These are phyloP conservation scores for Urochloa ruziziensis DNA, from an alignment of 176 grass and related monocot species.

Conservation along the genomic window DNA sequence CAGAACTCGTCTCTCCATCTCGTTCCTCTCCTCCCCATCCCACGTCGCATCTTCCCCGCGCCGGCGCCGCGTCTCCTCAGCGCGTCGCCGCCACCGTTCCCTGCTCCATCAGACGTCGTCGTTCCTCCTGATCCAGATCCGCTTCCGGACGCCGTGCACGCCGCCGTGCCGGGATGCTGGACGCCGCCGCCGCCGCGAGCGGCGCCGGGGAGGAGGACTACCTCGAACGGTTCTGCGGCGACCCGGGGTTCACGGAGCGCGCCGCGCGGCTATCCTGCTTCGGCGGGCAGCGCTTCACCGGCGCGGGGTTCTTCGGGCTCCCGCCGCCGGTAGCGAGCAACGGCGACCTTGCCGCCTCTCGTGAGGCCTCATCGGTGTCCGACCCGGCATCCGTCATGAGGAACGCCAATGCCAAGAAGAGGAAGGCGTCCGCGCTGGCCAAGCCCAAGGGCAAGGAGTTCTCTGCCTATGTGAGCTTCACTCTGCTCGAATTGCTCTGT, in stretches of 20 bases:
- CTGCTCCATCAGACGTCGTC: too few relatives aligned
- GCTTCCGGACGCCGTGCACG: too few relatives aligned
- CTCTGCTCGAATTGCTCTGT: background rate
- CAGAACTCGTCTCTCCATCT: too few relatives aligned
- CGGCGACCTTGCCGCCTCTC: slow-evolving; percentile 36
- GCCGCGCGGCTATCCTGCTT: slow-evolving; percentile 71
- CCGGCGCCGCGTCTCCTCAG: too few relatives aligned
- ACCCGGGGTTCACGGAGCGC: slow-evolving; percentile 66
- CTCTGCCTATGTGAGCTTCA: slow-evolving; percentile 34
- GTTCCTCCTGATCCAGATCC: too few relatives aligned
- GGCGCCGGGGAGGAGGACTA: slow-evolving; percentile 35
- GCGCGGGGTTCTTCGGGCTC: slow-evolving; percentile 32
- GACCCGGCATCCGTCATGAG: slow-evolving; percentile 51
- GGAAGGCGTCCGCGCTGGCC: slow-evolving; percentile 50
- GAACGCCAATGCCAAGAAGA: slow-evolving; percentile 70
- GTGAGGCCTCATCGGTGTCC: slow-evolving; percentile 71
- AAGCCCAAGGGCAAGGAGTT: slow-evolving; percentile 75
- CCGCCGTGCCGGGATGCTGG: background rate
- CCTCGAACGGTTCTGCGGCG: slow-evolving; percentile 57
- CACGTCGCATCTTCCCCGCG: too few relatives aligned
- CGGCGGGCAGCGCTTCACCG: slow-evolving; percentile 48
- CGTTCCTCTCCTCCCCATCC: too few relatives aligned
- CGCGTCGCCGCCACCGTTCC: too few relatives aligned
- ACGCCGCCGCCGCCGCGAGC: background rate
- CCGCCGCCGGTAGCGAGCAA: slow-evolving; percentile 30